These are phyloP conservation scores for Suhomyces choctaworum DNA, from an alignment of 1,139 yeast genomes.

Conservation along the genomic window DNA sequence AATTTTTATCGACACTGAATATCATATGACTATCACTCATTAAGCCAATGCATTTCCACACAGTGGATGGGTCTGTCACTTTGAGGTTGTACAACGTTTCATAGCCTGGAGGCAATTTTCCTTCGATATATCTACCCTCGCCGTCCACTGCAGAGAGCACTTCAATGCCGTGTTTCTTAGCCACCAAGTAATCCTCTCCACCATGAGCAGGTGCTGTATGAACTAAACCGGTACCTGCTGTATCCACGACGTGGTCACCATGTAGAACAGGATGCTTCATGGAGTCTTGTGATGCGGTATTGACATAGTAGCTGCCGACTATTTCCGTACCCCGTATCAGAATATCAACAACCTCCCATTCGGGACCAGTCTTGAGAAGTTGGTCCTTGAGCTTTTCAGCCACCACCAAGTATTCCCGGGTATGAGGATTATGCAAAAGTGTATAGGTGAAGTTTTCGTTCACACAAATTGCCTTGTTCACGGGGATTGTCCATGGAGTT, in stretches of 20 bases:
- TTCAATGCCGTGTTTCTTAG: conserved; percentile 54
- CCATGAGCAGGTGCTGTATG: conserved; percentile 99
- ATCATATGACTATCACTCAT: conserved; percentile 50
- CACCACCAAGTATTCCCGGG: conserved; percentile 49
- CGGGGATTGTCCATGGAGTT: conserved; percentile 95
- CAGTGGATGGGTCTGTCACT: conserved; percentile 63
- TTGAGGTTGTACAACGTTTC: conserved; percentile 51
- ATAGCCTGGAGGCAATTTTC: conserved; percentile 43
- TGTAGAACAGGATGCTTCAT: conserved; percentile 59
- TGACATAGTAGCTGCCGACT: conserved; percentile 47
- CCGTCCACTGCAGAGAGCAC: conserved; percentile 79
- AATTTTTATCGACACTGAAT: conserved; percentile 47
- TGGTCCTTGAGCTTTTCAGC: conserved; percentile 44
- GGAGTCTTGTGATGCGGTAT: conserved; percentile 51
- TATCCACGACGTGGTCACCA: conserved; percentile 78
- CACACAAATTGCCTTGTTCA: conserved; percentile 81
- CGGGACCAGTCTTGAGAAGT: conserved; percentile 21
- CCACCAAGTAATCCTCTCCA: conserved; percentile 82
- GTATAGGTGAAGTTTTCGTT: conserved; percentile 62
- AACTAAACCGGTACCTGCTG: conserved; percentile 92
- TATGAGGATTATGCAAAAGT: conserved; percentile 35
- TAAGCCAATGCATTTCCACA: conserved; percentile 35
- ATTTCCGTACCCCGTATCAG: conserved; percentile 48
- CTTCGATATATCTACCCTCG: conserved; percentile 61
- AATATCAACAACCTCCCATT: conserved; percentile 10